Evolutionary conservation across 2,329 filamentous ascomycete genomes (phyloP).

Genomic region (Colletotrichum tabaci): DNA sequence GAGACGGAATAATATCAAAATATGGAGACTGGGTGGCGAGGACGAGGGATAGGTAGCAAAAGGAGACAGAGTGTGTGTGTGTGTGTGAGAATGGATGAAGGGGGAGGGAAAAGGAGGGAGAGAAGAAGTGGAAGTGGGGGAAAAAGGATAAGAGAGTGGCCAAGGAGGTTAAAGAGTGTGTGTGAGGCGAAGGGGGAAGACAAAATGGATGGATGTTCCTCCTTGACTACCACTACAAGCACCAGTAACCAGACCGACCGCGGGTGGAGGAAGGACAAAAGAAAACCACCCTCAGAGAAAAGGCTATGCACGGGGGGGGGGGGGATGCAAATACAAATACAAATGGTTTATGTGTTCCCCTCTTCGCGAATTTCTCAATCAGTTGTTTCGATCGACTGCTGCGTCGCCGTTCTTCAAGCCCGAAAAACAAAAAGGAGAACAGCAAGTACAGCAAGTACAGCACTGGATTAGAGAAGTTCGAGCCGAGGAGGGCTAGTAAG

Average conservation of each 20-base stretch:
- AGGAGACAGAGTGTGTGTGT: conserved; percentile 5
- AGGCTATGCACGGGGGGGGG: not conserved
- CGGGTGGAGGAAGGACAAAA: not conserved
- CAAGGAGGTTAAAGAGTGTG: conserved; percentile 28
- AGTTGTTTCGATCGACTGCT: conserved; percentile 15
- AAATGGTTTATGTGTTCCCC: conserved; percentile 15
- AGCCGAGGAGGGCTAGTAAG: not conserved
- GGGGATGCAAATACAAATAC: conserved; percentile 5
- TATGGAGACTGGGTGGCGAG: conserved; percentile 30
- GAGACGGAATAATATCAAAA: conserved; percentile 14
- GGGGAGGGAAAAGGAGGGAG: conserved; percentile 2
- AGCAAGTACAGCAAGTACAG: conserved; percentile 3
- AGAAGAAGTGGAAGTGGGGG: conserved; percentile 23
- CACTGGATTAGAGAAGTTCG: not conserved
- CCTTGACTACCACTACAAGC: not conserved
- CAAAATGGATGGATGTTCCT: not conserved
- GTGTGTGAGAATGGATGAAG: not conserved
- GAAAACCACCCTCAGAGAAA: not conserved
- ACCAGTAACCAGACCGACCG: conserved; percentile 25
- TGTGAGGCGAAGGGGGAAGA: conserved; percentile 15
- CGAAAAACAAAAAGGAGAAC: not conserved
- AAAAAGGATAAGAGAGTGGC: conserved; percentile 1
- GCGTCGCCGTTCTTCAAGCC: not conserved
- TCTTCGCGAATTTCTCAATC: not conserved
- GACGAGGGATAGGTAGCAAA: conserved; percentile 21